Evolutionary conservation across 192 early-diverging fungal species (phyloP).

Genomic region (Backusella luteola): DNA sequence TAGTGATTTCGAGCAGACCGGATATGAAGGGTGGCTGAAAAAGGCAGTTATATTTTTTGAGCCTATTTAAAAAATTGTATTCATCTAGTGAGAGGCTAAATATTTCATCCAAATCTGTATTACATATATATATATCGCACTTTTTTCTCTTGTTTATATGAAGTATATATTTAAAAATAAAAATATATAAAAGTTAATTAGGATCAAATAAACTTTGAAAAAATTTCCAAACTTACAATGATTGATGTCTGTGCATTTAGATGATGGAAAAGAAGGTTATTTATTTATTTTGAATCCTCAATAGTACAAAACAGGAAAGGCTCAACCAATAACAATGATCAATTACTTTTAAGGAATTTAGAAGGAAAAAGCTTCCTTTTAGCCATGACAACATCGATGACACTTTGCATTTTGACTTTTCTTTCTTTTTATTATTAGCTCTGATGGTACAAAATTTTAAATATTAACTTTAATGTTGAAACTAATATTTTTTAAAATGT

Average conservation of each 20-base stretch:
- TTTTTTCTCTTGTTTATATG: not conserved
- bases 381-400: not conserved
- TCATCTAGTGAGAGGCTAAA: not conserved
- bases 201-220: not conserved
- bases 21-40: slow-evolving; percentile 9
- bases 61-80: not conserved
- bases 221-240: not conserved
- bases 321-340: not conserved
- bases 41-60: not conserved
- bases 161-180: not conserved
- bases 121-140: not conserved
- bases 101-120: not conserved
- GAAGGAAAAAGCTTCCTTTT: not conserved
- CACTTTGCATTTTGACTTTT: not conserved
- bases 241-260: not conserved
- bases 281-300: not conserved
- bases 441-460: not conserved
- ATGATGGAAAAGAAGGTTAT: not conserved
- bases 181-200: not conserved
- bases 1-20: slow-evolving; percentile 5
- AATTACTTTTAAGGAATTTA: not conserved
- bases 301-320: not conserved
- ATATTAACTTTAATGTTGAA: not conserved
- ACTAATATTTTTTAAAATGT: no score
- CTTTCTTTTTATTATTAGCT: not conserved